phyloP scores from a whole-genome alignment of 2,329 filamentous ascomycete genomes.

The Scolecobasidium constrictum region DNA sequence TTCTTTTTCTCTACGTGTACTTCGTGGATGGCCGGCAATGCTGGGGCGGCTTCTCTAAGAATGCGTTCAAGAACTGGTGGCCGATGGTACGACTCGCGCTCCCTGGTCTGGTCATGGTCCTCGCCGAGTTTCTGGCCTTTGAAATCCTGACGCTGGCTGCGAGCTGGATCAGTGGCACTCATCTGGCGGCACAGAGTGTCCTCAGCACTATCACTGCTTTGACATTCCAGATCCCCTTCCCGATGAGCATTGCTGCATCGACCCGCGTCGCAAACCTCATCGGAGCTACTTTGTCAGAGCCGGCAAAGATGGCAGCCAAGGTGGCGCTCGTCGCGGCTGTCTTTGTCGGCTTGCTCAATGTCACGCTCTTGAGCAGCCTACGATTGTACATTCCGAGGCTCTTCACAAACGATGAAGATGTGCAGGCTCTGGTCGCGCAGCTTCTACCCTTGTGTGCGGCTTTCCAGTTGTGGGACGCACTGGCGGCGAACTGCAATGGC shows the following conservation, averaged over 20 bases:
- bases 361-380: conserved; percentile 56
- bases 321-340: conserved; percentile 60
- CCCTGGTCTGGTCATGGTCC: conserved; percentile 85
- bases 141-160: conserved; percentile 80
- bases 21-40: conserved; percentile 63
- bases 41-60: conserved; percentile 68
- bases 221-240: conserved; percentile 87
- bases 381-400: conserved; percentile 65
- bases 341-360: conserved; percentile 69
- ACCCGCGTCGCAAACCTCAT: conserved; percentile 89
- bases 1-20: conserved; percentile 64
- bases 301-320: conserved; percentile 69
- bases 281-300: conserved; percentile 69
- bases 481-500: conserved; percentile 71
- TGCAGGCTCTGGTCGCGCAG: conserved; percentile 51
- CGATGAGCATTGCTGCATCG: conserved; percentile 75
- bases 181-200: conserved; percentile 80
- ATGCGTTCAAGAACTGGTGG: conserved; percentile 63
- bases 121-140: conserved; percentile 88
- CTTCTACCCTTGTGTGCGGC: conserved; percentile 73
- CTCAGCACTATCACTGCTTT: conserved; percentile 67
- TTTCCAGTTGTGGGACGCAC: conserved; percentile 81
- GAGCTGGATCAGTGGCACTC: conserved; percentile 66
- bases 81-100: conserved; percentile 81
- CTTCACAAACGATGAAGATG: conserved; percentile 58